Conservation (phyloP, 495 filamentous ascomycete species). For the Xylaria cubensis region DNA sequence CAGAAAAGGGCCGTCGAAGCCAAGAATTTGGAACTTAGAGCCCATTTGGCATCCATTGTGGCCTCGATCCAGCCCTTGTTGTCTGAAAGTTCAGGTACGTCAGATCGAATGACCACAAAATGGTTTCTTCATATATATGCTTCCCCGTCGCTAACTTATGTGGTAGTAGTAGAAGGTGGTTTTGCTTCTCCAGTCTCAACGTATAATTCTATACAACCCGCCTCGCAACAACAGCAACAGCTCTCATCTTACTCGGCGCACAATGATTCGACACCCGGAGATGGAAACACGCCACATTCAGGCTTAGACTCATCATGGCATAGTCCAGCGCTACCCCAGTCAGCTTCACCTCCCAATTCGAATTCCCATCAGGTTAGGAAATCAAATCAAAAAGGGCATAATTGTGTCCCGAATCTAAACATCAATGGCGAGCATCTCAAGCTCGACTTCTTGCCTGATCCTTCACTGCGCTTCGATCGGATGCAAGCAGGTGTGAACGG, state of each 20-base stretch:
- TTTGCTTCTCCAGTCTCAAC: constrained; percentile 34
- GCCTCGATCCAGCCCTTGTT: constrained; percentile 69
- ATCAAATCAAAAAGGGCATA: constrained; percentile 61
- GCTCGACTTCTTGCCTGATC: constrained; percentile 71
- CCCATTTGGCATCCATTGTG: constrained; percentile 64
- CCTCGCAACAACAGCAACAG: constrained; percentile 17
- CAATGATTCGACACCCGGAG: constrained; percentile 45
- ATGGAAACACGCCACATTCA: constrained; percentile 47
- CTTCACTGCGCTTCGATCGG: constrained; percentile 42
- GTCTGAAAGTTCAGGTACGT: constrained; percentile 33
- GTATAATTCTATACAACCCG: constrained; percentile 24
- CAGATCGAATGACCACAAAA: constrained; percentile 30
- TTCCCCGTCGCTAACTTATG: constrained; percentile 19
- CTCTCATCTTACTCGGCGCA: constrained; percentile 35
- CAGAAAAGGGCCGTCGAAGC: constrained; percentile 73
- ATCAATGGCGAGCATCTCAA: constrained; percentile 67
- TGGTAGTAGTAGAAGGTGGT: constrained; percentile 29
- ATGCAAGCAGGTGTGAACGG: constrained; percentile 48
- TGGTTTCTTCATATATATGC: constrained; percentile 2
- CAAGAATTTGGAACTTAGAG: constrained; percentile 74
- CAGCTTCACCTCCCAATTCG: constrained; percentile 22
- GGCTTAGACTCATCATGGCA: constrained; percentile 40
- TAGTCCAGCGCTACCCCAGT: constrained; percentile 31
- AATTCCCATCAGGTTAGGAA: constrained; percentile 24
- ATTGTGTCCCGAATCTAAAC: constrained; percentile 62